These are phyloP conservation scores for Thinopyrum elongatum DNA, from an alignment of 176 grass and related monocot genomes.

Conservation along the genomic window DNA sequence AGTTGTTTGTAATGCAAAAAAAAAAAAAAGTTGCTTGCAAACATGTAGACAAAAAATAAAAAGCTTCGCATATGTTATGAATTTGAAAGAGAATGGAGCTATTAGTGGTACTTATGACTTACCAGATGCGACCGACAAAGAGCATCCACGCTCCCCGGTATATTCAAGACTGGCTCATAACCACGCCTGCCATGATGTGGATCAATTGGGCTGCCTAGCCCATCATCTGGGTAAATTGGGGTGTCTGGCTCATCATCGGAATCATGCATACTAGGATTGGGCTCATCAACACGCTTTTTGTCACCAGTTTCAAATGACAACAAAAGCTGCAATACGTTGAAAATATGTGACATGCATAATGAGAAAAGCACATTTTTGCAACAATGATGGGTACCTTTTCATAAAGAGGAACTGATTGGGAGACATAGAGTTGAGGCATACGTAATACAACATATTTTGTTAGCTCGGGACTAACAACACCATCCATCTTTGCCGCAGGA, in stretches of 20 bases:
- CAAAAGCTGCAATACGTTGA: conserved; percentile 57
- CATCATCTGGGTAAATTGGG: background rate
- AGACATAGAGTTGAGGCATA: conserved; percentile 40
- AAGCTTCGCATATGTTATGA: background rate
- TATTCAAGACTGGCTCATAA: conserved; percentile 10
- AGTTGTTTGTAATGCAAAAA: conserved; percentile 9
- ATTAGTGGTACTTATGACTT: conserved; percentile 25
- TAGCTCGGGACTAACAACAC: conserved; percentile 37
- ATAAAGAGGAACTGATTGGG: conserved; percentile 50
- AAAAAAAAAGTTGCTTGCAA: background rate
- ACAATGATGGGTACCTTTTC: conserved; percentile 59
- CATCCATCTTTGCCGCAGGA: conserved; percentile 78
- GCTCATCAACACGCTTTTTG: conserved; percentile 36
- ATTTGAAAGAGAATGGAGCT: background rate
- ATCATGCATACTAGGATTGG: background rate
- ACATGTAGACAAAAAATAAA: background rate
- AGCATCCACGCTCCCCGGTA: conserved; percentile 39
- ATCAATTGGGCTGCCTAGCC: conserved; percentile 26
- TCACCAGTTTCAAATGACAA: conserved; percentile 65
- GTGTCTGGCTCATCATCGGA: conserved; percentile 35
- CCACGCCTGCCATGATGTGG: conserved; percentile 9
- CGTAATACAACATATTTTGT: conserved; percentile 47
- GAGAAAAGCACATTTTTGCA: background rate
- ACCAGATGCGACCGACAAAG: conserved; percentile 82
- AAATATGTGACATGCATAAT: background rate